Evolutionary conservation across 2,329 filamentous ascomycete genomes (phyloP).

Genomic region (Leptographium procerum): DNA sequence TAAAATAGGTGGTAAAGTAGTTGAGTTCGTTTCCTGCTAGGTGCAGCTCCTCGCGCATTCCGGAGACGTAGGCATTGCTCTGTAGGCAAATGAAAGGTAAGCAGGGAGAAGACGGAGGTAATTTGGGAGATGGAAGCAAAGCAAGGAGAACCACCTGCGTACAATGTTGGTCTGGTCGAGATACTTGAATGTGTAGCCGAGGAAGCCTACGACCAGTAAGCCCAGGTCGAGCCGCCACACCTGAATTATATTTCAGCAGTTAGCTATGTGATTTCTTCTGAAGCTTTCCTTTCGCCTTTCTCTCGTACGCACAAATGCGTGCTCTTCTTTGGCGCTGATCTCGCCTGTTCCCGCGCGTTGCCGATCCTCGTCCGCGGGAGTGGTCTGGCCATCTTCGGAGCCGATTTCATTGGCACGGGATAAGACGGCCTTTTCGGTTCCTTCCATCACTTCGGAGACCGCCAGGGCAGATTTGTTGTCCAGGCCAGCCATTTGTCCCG

Average conservation of each 20-base stretch:
- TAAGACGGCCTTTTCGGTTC: not conserved
- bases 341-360: not conserved
- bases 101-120: too few relatives aligned
- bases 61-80: slow-evolving; percentile 33
- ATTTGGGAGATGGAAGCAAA: not conserved
- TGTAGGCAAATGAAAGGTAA: not conserved
- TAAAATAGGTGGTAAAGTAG: slow-evolving; percentile 25
- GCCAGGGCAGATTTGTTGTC: not conserved
- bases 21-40: slow-evolving; percentile 28
- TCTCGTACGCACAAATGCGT: not conserved
- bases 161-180: slow-evolving; percentile 26
- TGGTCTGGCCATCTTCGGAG: not conserved
- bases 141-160: not conserved
- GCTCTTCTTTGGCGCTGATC: not conserved
- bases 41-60: slow-evolving; percentile 33
- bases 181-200: slow-evolving; percentile 32
- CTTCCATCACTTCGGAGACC: too few relatives aligned
- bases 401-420: not conserved
- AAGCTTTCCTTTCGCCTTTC: not conserved
- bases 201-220: slow-evolving; percentile 23
- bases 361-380: not conserved
- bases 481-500: not conserved
- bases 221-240: slow-evolving; percentile 7
- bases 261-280: not conserved
- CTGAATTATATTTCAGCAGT: not conserved